These are phyloP conservation scores for Rhazya stricta DNA, from an alignment of 257 asterid genomes.

Conservation along the genomic window DNA sequence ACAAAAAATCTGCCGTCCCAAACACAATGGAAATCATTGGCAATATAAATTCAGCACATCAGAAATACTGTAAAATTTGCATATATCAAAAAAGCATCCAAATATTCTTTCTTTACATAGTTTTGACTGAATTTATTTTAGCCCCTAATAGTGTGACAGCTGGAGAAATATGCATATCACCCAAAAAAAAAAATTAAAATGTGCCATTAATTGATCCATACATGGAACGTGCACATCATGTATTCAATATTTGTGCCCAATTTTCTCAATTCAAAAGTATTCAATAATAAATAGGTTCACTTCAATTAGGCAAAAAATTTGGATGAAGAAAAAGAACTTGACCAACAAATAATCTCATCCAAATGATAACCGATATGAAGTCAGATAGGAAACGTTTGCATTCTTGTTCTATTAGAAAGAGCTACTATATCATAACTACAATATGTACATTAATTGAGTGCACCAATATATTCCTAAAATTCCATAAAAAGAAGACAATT, in stretches of 20 bases:
- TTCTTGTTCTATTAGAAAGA: neutral
- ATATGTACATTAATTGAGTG: neutral
- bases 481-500: neutral
- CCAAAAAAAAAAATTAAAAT: neutral
- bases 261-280: neutral
- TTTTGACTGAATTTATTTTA: neutral
- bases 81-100: neutral
- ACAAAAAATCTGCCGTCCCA: neutral
- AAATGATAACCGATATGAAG: neutral
- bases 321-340: neutral
- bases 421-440: neutral
- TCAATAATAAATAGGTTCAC: neutral
- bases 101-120: neutral
- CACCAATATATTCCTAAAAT: neutral
- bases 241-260: neutral
- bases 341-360: neutral
- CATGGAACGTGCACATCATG: neutral
- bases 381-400: neutral
- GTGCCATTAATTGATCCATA: neutral
- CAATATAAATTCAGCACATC: no score
- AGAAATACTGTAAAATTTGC: no score
- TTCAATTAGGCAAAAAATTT: neutral
- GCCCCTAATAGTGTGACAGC: neutral
- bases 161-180: neutral
- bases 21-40: neutral